Evolutionary conservation across 2,329 filamentous ascomycete genomes (phyloP).

Genomic region (Alternaria solani): DNA sequence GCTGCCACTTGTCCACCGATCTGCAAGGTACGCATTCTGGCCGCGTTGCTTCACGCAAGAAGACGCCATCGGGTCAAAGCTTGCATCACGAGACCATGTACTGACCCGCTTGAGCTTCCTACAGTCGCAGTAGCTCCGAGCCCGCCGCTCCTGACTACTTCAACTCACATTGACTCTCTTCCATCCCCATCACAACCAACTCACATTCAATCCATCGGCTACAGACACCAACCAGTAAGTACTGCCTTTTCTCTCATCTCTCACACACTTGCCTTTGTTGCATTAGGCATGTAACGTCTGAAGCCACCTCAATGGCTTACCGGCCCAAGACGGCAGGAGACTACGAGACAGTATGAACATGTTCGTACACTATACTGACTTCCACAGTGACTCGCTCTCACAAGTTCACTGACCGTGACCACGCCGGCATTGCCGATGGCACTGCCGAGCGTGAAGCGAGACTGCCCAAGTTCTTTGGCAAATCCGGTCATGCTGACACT

Average conservation of each 20-base stretch:
- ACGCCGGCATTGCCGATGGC: conserved; percentile 79
- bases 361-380: conserved; percentile 22
- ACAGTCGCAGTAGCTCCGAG: conserved; percentile 25
- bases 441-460: conserved; percentile 73
- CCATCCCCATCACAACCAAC: conserved; percentile 18
- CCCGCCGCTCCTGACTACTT: conserved; percentile 41
- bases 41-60: conserved; percentile 29
- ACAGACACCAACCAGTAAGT: conserved; percentile 44
- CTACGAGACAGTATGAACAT: not conserved
- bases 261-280: not conserved
- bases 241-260: not conserved
- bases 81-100: conserved; percentile 46
- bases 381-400: conserved; percentile 93
- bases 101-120: conserved; percentile 39
- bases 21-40: conserved; percentile 39
- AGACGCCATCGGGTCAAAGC: conserved; percentile 41
- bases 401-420: conserved; percentile 94
- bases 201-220: conserved; percentile 17
- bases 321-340: not conserved
- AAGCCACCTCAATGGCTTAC: conserved; percentile 1
- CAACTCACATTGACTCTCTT: conserved; percentile 27
- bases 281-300: conserved; percentile 12
- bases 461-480: conserved; percentile 92
- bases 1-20: conserved; percentile 14
- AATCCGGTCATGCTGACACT: conserved; percentile 78